Percentiles rank a stretch among this genome's conserved stretches.
phyloP scores from a whole-genome alignment of 495 filamentous ascomycete species.

The Pseudotulostoma volvatum region DNA sequence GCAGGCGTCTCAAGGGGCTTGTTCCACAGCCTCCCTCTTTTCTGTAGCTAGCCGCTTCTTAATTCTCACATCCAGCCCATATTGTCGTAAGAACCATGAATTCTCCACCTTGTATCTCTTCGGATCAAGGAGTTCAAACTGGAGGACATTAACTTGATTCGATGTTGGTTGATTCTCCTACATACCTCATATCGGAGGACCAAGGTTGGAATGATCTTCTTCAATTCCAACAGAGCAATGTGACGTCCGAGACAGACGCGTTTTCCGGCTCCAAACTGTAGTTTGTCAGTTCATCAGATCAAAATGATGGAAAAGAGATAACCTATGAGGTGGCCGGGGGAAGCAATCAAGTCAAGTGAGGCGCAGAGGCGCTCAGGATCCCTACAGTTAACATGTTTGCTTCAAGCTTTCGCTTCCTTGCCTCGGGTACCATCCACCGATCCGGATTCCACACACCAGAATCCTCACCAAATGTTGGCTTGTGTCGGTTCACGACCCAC shows the following conservation, averaged over 20 bases:
- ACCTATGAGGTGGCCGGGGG: too few species aligned
- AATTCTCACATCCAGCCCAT: conserved; percentile 1
- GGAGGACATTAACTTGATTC: not conserved
- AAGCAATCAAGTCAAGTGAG: too few species aligned
- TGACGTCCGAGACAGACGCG: conserved; percentile 14
- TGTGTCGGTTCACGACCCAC: conserved; percentile 8
- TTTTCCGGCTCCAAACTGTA: conserved; percentile 16
- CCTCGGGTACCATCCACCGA: conserved; percentile 9
- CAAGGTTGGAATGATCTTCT: conserved; percentile 13
- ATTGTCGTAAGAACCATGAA: not conserved
- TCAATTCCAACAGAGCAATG: conserved; percentile 12
- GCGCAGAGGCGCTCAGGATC: too few species aligned
- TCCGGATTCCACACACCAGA: conserved; percentile 13
- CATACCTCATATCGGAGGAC: conserved; percentile 9
- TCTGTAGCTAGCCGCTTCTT: too few species aligned
- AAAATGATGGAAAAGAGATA: conserved; percentile 1
- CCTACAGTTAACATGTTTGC: conserved; percentile 11
- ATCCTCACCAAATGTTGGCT: conserved; percentile 13
- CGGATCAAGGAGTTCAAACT: not conserved
- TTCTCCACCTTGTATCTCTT: not conserved
- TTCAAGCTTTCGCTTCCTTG: conserved; percentile 5
- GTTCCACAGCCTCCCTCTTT: too few species aligned
- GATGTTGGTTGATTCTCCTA: not conserved
- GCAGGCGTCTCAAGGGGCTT: too few species aligned
- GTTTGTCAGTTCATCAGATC: not conserved